Conservation (phyloP, 345 rosid species). For the Rhodamnia argentea region DNA sequence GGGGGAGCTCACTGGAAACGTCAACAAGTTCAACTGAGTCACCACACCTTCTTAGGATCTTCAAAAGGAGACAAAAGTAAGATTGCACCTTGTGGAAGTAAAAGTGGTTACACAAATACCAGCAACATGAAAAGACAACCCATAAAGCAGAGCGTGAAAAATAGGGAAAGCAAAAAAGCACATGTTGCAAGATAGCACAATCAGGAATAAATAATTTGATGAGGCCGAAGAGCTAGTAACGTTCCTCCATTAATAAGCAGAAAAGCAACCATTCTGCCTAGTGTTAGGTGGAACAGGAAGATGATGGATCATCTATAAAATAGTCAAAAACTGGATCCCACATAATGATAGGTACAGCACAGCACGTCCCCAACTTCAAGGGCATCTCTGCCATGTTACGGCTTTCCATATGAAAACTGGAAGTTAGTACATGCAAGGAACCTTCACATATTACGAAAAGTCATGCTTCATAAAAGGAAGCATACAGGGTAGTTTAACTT, state of each 20-base stretch:
- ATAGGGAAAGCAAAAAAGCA: neutral
- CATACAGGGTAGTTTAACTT: neutral
- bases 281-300: neutral
- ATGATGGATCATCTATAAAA: neutral
- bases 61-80: slow-evolving; percentile 3
- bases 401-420: neutral
- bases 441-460: neutral
- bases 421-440: neutral
- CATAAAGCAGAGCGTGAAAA: neutral
- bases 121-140: neutral
- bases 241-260: neutral
- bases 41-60: slow-evolving; percentile 75
- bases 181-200: neutral
- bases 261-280: neutral
- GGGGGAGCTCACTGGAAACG: slow-evolving; percentile 69
- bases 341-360: neutral
- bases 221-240: neutral
- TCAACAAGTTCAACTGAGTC: slow-evolving; percentile 80
- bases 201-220: neutral
- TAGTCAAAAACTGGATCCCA: neutral
- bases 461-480: neutral
- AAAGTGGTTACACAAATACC: neutral
- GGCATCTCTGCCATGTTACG: neutral
- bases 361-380: neutral
- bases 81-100: neutral